These are phyloP conservation scores for Epithemia pelagica DNA, from an alignment of 108 stramenopile genomes.

Conservation along the genomic window DNA sequence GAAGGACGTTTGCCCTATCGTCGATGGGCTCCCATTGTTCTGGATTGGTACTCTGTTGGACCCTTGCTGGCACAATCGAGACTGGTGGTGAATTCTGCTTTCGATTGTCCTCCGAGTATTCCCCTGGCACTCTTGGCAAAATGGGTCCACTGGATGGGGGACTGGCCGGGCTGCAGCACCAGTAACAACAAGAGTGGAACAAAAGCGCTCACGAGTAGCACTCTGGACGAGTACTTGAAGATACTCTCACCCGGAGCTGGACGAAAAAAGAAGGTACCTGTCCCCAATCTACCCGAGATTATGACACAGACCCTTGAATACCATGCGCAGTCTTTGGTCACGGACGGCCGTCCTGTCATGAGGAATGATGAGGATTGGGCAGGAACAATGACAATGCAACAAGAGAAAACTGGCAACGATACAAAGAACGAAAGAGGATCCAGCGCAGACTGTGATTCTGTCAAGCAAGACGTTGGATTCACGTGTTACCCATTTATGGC, in stretches of 20 bases:
- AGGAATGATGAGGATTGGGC: not conserved
- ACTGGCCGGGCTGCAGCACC: not conserved
- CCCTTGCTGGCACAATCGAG: not conserved
- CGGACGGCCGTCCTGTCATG: not conserved
- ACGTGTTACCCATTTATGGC: not conserved
- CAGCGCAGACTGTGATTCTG: not conserved
- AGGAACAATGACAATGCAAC: too few relatives aligned
- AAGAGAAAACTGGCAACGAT: not conserved
- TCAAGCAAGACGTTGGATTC: too few relatives aligned
- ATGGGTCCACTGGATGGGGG: not conserved
- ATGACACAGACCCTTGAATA: not conserved
- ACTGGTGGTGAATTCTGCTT: not conserved
- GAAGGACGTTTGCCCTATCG: slow-evolving; percentile 29
- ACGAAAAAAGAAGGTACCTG: not conserved
- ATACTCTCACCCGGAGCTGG: not conserved
- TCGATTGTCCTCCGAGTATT: not conserved
- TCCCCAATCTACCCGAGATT: not conserved
- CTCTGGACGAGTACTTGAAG: not conserved
- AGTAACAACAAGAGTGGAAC: not conserved
- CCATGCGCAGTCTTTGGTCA: not conserved
- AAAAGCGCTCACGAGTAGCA: not conserved
- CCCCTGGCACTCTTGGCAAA: not conserved
- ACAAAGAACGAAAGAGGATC: not conserved
- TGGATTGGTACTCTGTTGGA: slow-evolving; percentile 33
- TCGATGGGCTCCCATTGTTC: slow-evolving; percentile 27